Evolutionary conservation across 371 early-diverging fungal species (phyloP).

Genomic region (Fennellomyces sp.): DNA sequence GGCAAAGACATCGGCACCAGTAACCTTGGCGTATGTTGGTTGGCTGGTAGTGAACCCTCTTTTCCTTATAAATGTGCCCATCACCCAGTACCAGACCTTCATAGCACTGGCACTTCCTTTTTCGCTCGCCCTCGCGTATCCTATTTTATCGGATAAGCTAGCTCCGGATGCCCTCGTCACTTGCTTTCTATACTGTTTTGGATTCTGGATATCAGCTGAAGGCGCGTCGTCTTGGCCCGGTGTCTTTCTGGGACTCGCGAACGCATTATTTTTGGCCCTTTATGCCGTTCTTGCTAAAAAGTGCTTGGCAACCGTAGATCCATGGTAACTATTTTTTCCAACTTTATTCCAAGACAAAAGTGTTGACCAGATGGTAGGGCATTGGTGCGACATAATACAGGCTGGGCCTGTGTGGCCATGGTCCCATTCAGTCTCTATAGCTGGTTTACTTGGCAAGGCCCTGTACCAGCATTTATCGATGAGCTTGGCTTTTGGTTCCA

Average conservation of each 20-base stretch:
- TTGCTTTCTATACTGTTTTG: background rate
- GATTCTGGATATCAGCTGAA: conserved; percentile 7
- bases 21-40: background rate
- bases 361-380: background rate
- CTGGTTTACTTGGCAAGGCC: conserved; percentile 16
- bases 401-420: background rate
- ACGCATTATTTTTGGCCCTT: conserved; percentile 1
- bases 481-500: conserved; percentile 25
- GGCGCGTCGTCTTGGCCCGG: conserved; percentile 4
- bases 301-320: background rate
- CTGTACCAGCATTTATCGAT: conserved; percentile 10
- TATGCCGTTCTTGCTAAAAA: conserved; percentile 8
- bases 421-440: conserved; percentile 3
- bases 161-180: background rate
- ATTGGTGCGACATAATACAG: conserved; percentile 1
- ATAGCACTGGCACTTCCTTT: conserved; percentile 11
- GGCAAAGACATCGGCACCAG: background rate
- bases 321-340: conserved; percentile 5
- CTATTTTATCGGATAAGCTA: background rate
- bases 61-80: conserved; percentile 13
- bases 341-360: background rate
- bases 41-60: conserved; percentile 8
- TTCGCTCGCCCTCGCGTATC: background rate
- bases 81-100: background rate
- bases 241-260: background rate